Conservation (phyloP, 1,284 basidiomycete genomes). For the Earliella scabrosa region DNA sequence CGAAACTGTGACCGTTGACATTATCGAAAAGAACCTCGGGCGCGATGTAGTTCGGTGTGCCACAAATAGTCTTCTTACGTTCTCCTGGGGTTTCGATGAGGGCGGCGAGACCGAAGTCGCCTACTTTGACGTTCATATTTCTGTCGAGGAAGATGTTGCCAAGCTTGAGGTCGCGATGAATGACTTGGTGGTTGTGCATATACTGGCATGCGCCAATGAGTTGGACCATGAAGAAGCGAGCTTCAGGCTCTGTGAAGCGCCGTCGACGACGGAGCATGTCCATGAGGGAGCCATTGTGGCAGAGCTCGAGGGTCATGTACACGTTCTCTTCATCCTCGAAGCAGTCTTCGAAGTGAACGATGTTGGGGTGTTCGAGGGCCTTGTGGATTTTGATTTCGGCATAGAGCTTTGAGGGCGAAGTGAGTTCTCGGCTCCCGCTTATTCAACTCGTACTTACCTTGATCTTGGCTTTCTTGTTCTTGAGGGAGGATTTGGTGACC, state of each 20-base stretch:
- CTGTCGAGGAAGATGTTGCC: conserved; percentile 94
- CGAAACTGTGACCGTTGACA: conserved; percentile 95
- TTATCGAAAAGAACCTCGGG: conserved; percentile 98
- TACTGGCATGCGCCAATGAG: conserved; percentile 95
- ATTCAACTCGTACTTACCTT: conserved; percentile 56
- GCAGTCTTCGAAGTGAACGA: conserved; percentile 92
- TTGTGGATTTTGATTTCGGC: conserved; percentile 99
- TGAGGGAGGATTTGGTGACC: conserved; percentile 81
- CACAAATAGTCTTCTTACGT: conserved; percentile 98
- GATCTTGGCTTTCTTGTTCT: conserved; percentile 92
- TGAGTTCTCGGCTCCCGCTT: background rate
- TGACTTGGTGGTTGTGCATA: conserved; percentile 96
- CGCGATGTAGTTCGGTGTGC: conserved; percentile 98
- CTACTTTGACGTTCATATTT: conserved; percentile 95
- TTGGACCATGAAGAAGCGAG: conserved; percentile 92
- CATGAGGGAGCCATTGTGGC: conserved; percentile 87
- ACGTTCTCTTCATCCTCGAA: conserved; percentile 97
- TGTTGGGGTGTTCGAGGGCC: conserved; percentile 90
- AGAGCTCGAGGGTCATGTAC: conserved; percentile 96
- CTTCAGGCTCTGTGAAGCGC: conserved; percentile 91
- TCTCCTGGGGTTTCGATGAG: conserved; percentile 96
- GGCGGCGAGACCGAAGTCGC: conserved; percentile 97
- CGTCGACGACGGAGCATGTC: conserved; percentile 90
- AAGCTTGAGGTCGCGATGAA: conserved; percentile 95
- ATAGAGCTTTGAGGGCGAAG: conserved; percentile 68